These are phyloP conservation scores for Tetrahymena borealis DNA, from an alignment of 73 alveolate species.

Conservation along the genomic window DNA sequence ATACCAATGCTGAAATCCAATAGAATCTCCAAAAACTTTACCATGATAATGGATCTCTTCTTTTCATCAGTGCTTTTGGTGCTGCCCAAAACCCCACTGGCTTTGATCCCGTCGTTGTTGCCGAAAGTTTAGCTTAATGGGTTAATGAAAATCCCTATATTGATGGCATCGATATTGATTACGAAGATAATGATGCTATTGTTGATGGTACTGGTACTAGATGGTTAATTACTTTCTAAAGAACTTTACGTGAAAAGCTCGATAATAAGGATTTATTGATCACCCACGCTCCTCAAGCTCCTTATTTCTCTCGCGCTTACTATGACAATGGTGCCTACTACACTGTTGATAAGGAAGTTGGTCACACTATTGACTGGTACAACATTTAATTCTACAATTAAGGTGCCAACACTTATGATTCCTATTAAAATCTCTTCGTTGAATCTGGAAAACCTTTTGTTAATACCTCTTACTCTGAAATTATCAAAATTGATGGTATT, in stretches of 20 bases:
- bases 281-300: constrained; percentile 1
- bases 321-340: background rate
- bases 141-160: background rate
- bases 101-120: background rate
- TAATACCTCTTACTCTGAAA: background rate
- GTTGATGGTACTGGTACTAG: background rate
- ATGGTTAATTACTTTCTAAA: background rate
- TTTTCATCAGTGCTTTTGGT: background rate
- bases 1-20: background rate
- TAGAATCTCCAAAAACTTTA: background rate
- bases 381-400: background rate
- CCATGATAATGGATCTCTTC: background rate
- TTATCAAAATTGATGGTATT: background rate
- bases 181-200: background rate
- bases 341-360: background rate
- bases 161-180: background rate
- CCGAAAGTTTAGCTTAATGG: background rate
- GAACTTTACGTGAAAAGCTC: background rate
- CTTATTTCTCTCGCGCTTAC: background rate
- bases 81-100: background rate
- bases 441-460: background rate
- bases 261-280: background rate
- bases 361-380: background rate
- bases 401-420: background rate
- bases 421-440: background rate